Evolutionary conservation across 177 flowering plant species (phyloP).

Genomic region (Vitis hybrid): DNA sequence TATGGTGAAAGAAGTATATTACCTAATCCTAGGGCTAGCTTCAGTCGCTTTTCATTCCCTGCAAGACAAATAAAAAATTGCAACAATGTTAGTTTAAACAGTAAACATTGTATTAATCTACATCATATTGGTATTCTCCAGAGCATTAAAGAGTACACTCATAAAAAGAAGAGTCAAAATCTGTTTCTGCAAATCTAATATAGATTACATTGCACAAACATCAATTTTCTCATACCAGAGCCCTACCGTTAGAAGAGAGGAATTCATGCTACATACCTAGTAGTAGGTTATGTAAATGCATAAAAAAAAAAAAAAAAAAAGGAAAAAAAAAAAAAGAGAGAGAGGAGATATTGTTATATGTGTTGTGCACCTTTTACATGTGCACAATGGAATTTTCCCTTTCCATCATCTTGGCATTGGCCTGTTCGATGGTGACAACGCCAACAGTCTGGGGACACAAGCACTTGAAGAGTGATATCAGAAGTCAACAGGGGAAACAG

Average conservation of each 20-base stretch:
- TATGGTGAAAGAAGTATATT: not conserved
- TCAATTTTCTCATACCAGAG: no score
- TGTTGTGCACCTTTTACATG: not conserved
- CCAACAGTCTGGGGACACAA: not conserved
- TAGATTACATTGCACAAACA: no score
- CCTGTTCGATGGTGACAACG: not conserved
- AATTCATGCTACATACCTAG: not conserved
- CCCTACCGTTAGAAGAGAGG: not conserved
- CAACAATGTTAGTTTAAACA: no score
- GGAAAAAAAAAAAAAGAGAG: no score
- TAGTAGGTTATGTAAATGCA: not conserved
- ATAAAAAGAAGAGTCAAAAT: not conserved
- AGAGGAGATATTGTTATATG: not conserved
- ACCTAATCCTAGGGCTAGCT: conserved; percentile 18
- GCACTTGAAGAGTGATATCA: conserved; percentile 1
- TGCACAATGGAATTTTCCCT: not conserved
- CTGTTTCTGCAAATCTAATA: not conserved
- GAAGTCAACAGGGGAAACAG: not conserved
- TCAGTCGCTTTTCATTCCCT: not conserved
- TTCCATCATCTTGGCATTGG: not conserved
- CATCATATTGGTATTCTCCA: no score
- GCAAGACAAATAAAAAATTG: not conserved
- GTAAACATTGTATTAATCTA: no score
- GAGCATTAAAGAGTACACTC: not conserved
- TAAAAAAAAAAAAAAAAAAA: no score